Percentiles rank a stretch among this genome's conserved stretches.
Conservation (phyloP, 208 protist species). For the Trypanosoma mega region DNA sequence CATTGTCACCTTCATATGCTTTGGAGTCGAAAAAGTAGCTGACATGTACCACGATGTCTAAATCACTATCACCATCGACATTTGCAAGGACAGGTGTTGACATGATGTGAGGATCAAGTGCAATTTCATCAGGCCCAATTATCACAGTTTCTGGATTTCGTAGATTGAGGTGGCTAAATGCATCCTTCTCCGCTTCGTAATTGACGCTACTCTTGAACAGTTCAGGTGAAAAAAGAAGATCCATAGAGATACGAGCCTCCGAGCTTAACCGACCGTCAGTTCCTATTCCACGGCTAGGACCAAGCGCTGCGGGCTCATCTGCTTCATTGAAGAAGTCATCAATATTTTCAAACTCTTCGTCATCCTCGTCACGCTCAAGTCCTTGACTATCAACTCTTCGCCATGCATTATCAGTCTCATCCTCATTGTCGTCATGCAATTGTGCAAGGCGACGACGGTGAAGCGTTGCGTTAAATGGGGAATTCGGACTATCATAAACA, state of each 20-base stretch:
- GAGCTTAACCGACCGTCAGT: conserved; percentile 52
- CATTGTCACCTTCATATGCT: conserved; percentile 26
- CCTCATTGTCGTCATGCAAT: background rate
- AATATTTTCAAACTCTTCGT: conserved; percentile 15
- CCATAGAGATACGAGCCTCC: conserved; percentile 71
- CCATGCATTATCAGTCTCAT: background rate
- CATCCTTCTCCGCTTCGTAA: conserved; percentile 31
- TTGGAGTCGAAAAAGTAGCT: conserved; percentile 89
- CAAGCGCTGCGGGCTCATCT: background rate
- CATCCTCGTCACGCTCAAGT: conserved; percentile 13
- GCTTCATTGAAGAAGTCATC: conserved; percentile 21
- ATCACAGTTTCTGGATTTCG: conserved; percentile 22
- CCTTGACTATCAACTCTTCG: too few relatives aligned
- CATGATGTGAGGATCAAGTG: conserved; percentile 85
- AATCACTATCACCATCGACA: conserved; percentile 78
- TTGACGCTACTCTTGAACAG: conserved; percentile 40
- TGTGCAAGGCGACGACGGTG: background rate
- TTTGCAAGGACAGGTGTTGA: conserved; percentile 85
- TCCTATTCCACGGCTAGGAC: conserved; percentile 23
- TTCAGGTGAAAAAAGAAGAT: conserved; percentile 75
- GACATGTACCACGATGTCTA: conserved; percentile 88
- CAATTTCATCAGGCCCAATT: conserved; percentile 61
- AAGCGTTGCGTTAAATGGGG: background rate
- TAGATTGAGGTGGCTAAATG: conserved; percentile 39
- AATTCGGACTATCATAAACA: background rate